Base-by-base conservation (phyloP, 176 grass and related monocot species). In the Olyra latifolia region DNA sequence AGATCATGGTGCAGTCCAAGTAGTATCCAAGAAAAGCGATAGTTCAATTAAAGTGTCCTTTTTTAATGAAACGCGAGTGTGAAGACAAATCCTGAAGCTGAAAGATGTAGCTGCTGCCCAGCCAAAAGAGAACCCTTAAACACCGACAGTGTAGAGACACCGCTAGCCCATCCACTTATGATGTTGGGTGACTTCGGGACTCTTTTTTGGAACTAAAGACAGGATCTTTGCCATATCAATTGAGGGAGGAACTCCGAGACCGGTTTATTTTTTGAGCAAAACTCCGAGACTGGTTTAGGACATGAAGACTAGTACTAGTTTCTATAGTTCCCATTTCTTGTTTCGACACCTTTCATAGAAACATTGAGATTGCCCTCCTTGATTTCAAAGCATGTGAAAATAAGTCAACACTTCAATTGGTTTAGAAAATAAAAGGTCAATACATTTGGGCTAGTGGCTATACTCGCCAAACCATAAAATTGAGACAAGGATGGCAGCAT, bases 281-380 rank as follows among this genome's bases (percentile, higher is more conserved):
- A 35, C 32, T 35, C 32, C 32, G 10, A 16, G 43, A 5, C 22
- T 78, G 14, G 19, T 66, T 50, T 66, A 40, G 7, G 6, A 25
- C 20, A 9, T 52, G 7, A 78, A 78, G 29, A 53, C 57, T 62
- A 6, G 24, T 11, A 40, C 22, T 28, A 47, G 6, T 30, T 43
- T 77, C 22, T 71, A 62, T 6, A 40, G 16, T 25, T 77, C 22
- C 25, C 30, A 68, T 29, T 84, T 82, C 8, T 77, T 38, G 2
- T 72, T 82, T 69, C 29, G 46, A 25, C 44, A 40, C 30, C 15
- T 77, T 47, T 6, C 16, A 16, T 54, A 22, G 10, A n/a, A 45
- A 42, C 39, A 35, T 46, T 10, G 52, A 44, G 16, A 44, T 38
- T 69, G 14, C 7, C 50, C 44, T 40, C 5, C 28, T 70, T 84